Base-by-base conservation (phyloP, 768 basidiomycete species). In the Boletellus sp. region DNA sequence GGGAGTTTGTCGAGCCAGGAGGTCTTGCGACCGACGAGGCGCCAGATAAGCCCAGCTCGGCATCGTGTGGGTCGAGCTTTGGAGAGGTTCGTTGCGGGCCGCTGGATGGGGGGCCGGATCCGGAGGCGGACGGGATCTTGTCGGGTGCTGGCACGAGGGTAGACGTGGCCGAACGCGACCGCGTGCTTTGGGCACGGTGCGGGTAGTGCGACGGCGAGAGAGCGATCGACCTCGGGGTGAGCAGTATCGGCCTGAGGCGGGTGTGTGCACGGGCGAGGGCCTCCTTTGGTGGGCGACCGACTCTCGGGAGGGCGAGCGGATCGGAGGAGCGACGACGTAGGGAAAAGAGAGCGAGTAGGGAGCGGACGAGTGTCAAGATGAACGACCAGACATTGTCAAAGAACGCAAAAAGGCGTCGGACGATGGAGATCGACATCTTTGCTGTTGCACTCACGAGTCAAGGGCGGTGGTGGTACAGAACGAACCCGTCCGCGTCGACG, bases 351-450 rank as follows among this genome's bases (percentile, higher is more conserved):
- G 55, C 52, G 55, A 56, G 22, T 15, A 65, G 40, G 11, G 66
- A 68, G 37, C 45, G 64, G 47, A 61, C 63, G 58, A 66, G 66
- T 37, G 61, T 63, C 48, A 55, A 47, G 42, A 65, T 33, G 52
- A 58, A 55, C 39, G 58, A 53, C 63, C 61, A 68, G 43, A 60
- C 36, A 33, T 31, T 40, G 54, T 36, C 43, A 26, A 67, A 19
- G 31, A 63, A 62, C 41, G 56, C 47, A 16, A 42, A 43, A n/a
- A 57, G 22, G 15, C 47, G 45, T 10, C 42, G 28, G 26, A 52
- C 40, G 45, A 45, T 16, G 3, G 45, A n/a, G 34, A 48, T 26
- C 40, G 51, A 45, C 61, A 66, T 63, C 24, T 42, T 47, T 36
- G 37, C 17, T 47, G 28, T 28, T 39, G 23, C 26, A 39, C 45